Evolutionary conservation across 225 moss, liverwort and hornwort species (phyloP), one percentile per base, ranked within the genome.

Genomic region (Sphagnum contortum): DNA sequence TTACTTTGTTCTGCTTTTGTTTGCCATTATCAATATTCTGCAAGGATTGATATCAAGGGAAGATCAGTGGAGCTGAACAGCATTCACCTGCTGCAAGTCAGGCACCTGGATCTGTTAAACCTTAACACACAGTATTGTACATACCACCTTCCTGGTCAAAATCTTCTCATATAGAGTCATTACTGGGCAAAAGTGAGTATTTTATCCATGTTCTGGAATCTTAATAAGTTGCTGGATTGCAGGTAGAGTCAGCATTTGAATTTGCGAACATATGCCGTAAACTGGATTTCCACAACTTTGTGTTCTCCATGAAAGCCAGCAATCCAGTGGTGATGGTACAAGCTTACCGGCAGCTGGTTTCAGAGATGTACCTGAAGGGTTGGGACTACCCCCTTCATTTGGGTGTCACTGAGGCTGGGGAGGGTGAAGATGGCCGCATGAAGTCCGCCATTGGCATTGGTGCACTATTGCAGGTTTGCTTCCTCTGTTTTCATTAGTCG

Each of bases 271-370:
- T 98, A 63, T 91, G 93, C 60, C 89, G 93, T 64, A 98, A 93
- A 74, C 69, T 78, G 70, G 93, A 98, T 73, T 98, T 65, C 70
- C 98, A 98, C 82, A 98, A 98, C 64, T 91, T 98, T 50, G 47
- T 98, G 60, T 98, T 98, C 67, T 98, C 98, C 45, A 98, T 98
- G 98, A 98, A 98, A 79, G 98, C 98, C 12, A 98, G 93, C 86
- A 98, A 98, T 75, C 98, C 98, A 52, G 98, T 98, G 11, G 89
- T 98, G 8, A 98, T 98, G 98, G 98, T 98, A 45, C 86, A 89
- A 81, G 93, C 98, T 6, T 98, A 98, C 66, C 78, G 98, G 64
- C 90, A 93, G 60, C 72, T 98, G 56, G 91, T 87, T 61, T 83
- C 98, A 64, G 98, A 98, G 75, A 98, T 98, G 98, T 91, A 98